These are phyloP conservation scores for Dothistroma pini DNA, from an alignment of 2,329 filamentous ascomycete species.

Conservation along the genomic window DNA sequence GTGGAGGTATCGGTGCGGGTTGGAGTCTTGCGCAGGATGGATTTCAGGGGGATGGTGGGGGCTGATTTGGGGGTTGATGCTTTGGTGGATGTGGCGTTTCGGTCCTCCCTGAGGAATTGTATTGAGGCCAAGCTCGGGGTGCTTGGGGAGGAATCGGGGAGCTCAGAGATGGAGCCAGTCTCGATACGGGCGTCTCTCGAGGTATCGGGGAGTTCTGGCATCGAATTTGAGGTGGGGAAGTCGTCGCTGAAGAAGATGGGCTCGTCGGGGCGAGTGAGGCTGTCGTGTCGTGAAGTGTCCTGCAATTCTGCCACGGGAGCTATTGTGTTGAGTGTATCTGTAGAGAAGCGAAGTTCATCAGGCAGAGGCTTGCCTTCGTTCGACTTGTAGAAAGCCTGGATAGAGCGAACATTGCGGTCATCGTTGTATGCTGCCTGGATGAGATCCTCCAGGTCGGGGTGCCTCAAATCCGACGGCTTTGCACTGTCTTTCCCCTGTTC, in stretches of 20 bases:
- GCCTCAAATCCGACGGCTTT: background rate
- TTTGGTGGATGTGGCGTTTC: background rate
- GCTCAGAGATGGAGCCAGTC: slow-evolving; percentile 1
- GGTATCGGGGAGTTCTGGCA: background rate
- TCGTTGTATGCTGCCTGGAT: slow-evolving; percentile 1
- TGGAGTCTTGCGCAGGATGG: background rate
- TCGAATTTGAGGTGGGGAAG: background rate
- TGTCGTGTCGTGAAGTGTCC: background rate
- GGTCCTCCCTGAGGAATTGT: background rate
- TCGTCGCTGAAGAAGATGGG: background rate
- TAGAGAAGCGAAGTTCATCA: slow-evolving; percentile 12
- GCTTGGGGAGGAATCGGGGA: background rate
- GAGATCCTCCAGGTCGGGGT: background rate
- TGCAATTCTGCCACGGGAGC: background rate
- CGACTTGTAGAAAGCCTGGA: slow-evolving; percentile 20
- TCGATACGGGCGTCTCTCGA: background rate
- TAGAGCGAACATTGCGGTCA: slow-evolving; percentile 4
- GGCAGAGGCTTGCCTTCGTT: slow-evolving; percentile 6
- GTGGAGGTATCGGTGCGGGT: background rate
- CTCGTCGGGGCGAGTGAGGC: background rate
- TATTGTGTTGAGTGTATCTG: slow-evolving; percentile 7
- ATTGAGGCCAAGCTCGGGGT: background rate
- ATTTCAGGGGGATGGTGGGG: background rate
- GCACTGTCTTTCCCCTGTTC: slow-evolving; percentile 8
- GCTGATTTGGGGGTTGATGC: background rate